Evolutionary conservation across 768 basidiomycete species (phyloP).

Genomic region (Hygrocybe coccinea): DNA sequence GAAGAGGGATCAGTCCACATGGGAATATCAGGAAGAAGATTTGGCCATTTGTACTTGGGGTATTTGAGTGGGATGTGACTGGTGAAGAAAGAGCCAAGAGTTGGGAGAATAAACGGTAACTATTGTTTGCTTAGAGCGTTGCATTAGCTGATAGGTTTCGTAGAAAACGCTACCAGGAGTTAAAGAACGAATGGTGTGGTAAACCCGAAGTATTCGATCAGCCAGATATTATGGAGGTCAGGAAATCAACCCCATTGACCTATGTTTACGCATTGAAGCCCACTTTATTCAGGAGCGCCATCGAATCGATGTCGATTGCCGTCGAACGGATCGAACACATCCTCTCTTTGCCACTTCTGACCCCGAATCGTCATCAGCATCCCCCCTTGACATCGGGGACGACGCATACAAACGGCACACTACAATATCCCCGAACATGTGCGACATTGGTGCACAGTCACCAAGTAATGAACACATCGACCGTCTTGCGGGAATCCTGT

Average conservation of each 20-base stretch:
- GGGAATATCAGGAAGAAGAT: constrained; percentile 61
- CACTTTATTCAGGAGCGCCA: constrained; percentile 62
- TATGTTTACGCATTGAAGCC: constrained; percentile 1
- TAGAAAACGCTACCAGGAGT: constrained; percentile 63
- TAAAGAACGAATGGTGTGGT: constrained; percentile 81
- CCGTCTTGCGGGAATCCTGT: constrained; percentile 74
- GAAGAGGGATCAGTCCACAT: constrained; percentile 57
- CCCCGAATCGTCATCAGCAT: constrained; percentile 24
- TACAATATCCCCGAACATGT: constrained; percentile 67
- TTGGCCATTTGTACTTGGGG: constrained; percentile 89
- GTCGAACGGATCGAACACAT: constrained; percentile 92
- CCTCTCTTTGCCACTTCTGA: constrained; percentile 66
- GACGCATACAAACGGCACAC: constrained; percentile 52
- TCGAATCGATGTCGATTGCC: constrained; percentile 94
- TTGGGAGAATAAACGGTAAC: constrained; percentile 63
- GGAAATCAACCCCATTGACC: constrained; percentile 10
- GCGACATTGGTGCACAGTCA: constrained; percentile 80
- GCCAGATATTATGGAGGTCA: constrained; percentile 75
- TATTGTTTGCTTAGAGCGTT: constrained; percentile 9
- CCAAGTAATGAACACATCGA: constrained; percentile 90
- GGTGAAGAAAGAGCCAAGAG: constrained; percentile 51
- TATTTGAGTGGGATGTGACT: constrained; percentile 75
- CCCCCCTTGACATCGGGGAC: constrained; percentile 48
- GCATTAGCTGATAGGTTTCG: constrained; percentile 3
- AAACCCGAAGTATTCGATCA: constrained; percentile 77